Evolutionary conservation across 768 basidiomycete genomes (phyloP).

Genomic region (Filobasidium floriforme): DNA sequence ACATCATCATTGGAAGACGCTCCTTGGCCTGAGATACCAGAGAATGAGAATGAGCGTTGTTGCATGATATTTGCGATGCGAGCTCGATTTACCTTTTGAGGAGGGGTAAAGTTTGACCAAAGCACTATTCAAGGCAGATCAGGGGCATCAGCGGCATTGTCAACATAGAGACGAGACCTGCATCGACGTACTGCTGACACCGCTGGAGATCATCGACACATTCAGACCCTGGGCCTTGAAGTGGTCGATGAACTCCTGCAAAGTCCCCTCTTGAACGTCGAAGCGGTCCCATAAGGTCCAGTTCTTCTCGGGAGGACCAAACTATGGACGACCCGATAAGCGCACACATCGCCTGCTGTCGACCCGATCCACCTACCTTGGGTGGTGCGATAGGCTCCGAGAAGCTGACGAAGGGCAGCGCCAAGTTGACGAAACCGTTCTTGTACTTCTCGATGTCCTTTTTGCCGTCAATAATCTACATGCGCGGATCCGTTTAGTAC

Average conservation of each 20-base stretch:
- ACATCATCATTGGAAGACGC: slow-evolving; percentile 79
- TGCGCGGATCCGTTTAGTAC: neutral
- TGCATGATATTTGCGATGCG: neutral
- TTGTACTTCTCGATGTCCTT: slow-evolving; percentile 88
- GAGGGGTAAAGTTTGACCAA: slow-evolving; percentile 87
- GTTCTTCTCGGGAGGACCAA: slow-evolving; percentile 58
- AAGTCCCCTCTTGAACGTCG: slow-evolving; percentile 78
- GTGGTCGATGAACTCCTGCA: slow-evolving; percentile 73
- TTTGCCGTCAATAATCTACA: slow-evolving; percentile 89
- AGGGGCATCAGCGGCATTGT: neutral
- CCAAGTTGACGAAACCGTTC: slow-evolving; percentile 97
- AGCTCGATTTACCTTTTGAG: slow-evolving; percentile 75
- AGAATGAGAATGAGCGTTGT: slow-evolving; percentile 14
- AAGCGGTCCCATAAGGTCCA: slow-evolving; percentile 99
- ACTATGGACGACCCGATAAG: slow-evolving; percentile 45
- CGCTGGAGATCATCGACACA: slow-evolving; percentile 91
- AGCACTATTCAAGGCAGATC: slow-evolving; percentile 61
- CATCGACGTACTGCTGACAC: slow-evolving; percentile 50
- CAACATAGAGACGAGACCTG: too few relatives aligned
- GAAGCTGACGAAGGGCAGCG: slow-evolving; percentile 97
- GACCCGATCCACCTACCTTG: slow-evolving; percentile 57
- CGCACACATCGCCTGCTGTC: neutral
- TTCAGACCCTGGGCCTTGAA: slow-evolving; percentile 82
- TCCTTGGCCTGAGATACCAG: slow-evolving; percentile 63
- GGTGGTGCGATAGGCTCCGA: slow-evolving; percentile 87